Evolutionary conservation across 768 basidiomycete species (phyloP), one percentile per base, ranked within the genome.

Genomic region (Tricholomella constricta): DNA sequence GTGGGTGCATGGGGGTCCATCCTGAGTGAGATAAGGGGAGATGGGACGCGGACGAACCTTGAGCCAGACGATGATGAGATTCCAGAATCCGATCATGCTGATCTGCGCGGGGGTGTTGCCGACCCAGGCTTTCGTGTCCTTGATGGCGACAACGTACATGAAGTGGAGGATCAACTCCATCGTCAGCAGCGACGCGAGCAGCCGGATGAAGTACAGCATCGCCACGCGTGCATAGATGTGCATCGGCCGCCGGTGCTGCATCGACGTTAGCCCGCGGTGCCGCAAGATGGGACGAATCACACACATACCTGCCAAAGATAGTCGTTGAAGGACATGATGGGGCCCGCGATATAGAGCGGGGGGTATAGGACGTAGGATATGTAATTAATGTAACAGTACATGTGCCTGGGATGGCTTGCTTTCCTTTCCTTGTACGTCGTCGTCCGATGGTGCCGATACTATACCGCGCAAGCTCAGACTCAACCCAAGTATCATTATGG

Each of bases 91-190:
- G 41, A 98, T 83, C 89, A 97, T 89, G 61, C 85, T 84, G 17
- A 98, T 78, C 65, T 98, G 80, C 7, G 86, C 81, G 0, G 94
- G 87, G 0, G 84, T 81, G 61, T 87, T 81, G 4, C 89, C 90
- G 4, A 65, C 58, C 96, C 95, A 98, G 1, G 90, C 89, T 42
- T 81, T 83, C 0, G 79, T 75, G 58, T 96, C 92, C 69, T 98
- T 98, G 73, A 98, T 96, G 2, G 95, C 96, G 17, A 96, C 93
- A 25, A 97, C 88, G 62, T 97, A 94, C 89, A 98, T 97, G 67
- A 81, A 92, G 65, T 99, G 97, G 34, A 95, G 77, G 35, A 97
- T 81, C 43, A 87, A 71, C 68, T 98, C 97, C 91, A 98, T 97
- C 4, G 86, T 89, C 29, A 95, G 63, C 14, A 94, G 68, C 54